Evolutionary conservation across 2,329 filamentous ascomycete species (phyloP), one percentile per base, ranked within the genome.

Genomic region (Fusarium verrucosum): DNA sequence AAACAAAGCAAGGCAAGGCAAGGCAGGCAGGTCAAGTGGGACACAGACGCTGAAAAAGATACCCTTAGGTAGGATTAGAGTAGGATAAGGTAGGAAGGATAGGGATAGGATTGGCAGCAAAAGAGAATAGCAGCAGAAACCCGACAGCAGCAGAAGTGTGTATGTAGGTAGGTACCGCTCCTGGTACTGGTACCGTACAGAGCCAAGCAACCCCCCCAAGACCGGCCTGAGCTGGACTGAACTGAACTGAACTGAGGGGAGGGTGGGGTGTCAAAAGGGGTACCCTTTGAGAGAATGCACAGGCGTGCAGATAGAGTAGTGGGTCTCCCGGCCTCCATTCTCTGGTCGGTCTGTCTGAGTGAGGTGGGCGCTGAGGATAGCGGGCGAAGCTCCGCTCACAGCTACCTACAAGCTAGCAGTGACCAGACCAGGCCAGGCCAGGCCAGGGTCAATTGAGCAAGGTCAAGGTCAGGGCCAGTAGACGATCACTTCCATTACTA

Each of bases 281-380:
- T 40, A 26, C 16, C 17, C 32, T 58, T 22, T 28, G 22, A 14
- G 26, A 38, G 10, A 36, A 41, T 57, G 9, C 16, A 38, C n/a
- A 25, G 58, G 62, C 7, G 62, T 66, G 52, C 4, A 4, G 5
- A 36, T 26, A 22, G 22, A 35, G 23, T 25, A 26, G 62, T 62
- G 62, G 62, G 53, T 52, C 56, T 42, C 42, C 58, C 58, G 59
- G 25, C 58, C 62, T 62, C 47, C 45, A 50, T 66, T 32, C 62
- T 53, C 50, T 35, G 50, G 40, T 54, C 35, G 46, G 45, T 50
- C 38, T 50, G 52, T 55, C 56, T 50, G 52, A 65, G 36, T 50
- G 52, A 65, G 36, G 28, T 57, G 62, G 66, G 68, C 62, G 57
- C 68, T 70, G 68, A 66, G 68, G 65, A 68, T 52, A 66, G 65